Conservation (phyloP, 305 asterid species). For the Caryopteris hybrid region DNA sequence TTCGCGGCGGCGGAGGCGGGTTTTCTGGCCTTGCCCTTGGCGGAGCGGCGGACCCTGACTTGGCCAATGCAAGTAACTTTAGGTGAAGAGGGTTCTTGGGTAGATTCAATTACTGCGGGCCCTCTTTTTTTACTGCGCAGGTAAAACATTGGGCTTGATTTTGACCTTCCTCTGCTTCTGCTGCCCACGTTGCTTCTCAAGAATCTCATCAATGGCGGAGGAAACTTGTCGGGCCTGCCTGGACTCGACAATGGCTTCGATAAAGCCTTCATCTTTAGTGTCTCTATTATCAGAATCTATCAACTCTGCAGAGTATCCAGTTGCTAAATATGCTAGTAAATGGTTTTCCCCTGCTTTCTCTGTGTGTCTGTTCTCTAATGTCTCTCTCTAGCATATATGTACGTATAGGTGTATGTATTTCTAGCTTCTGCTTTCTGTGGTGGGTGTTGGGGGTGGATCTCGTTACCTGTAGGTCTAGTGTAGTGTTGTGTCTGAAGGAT, state of each 20-base stretch:
- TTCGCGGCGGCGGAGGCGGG: slow-evolving; percentile 1
- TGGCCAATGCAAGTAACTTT: slow-evolving; percentile 96
- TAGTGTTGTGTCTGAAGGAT: neutral
- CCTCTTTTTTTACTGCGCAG: slow-evolving; percentile 34
- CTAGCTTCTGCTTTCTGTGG: neutral
- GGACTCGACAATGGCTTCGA: slow-evolving; percentile 81
- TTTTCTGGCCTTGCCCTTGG: slow-evolving; percentile 25
- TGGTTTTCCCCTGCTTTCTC: too few relatives aligned
- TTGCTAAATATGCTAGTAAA: neutral
- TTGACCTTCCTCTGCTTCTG: slow-evolving; percentile 71
- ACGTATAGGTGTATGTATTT: neutral
- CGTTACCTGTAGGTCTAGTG: neutral
- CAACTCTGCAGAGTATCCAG: neutral
- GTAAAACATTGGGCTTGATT: slow-evolving; percentile 70
- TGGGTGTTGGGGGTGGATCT: neutral
- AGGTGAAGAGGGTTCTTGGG: slow-evolving; percentile 84
- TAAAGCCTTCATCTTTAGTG: slow-evolving; percentile 36
- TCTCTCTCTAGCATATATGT: too few relatives aligned
- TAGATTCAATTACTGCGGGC: slow-evolving; percentile 23
- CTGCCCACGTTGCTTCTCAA: slow-evolving; percentile 65
- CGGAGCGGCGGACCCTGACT: slow-evolving; percentile 63
- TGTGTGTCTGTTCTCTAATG: too few relatives aligned
- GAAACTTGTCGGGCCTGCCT: slow-evolving; percentile 63
- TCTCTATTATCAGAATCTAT: neutral
- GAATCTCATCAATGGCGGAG: slow-evolving; percentile 84